Evolutionary conservation across 129 eudicot species (phyloP).

Genomic region (Tagetes patula): DNA sequence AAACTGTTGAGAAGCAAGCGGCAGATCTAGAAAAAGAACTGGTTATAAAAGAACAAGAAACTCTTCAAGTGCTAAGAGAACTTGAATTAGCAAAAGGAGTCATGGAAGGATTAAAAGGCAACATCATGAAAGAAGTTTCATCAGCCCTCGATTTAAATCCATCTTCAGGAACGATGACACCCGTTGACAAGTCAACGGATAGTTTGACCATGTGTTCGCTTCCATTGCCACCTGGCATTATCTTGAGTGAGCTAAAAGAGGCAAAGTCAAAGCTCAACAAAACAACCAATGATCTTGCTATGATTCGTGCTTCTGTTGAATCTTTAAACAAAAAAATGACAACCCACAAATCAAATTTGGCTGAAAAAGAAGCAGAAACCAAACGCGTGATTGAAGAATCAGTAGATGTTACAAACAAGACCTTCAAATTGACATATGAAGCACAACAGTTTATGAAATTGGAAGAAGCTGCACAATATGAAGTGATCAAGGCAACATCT

Average conservation of each 20-base stretch:
- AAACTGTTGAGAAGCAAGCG: slow-evolving; percentile 66
- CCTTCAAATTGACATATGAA: slow-evolving; percentile 46
- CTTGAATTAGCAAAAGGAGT: slow-evolving; percentile 58
- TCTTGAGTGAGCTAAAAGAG: slow-evolving; percentile 58
- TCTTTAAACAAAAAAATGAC: slow-evolving; percentile 57
- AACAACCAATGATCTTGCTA: slow-evolving; percentile 61
- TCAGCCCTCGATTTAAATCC: slow-evolving; percentile 27
- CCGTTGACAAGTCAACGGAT: slow-evolving; percentile 28
- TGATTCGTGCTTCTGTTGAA: slow-evolving; percentile 62
- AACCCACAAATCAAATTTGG: slow-evolving; percentile 32
- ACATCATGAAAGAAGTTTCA: slow-evolving; percentile 50
- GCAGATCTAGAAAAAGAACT: slow-evolving; percentile 60
- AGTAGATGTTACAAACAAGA: slow-evolving; percentile 29
- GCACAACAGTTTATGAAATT: slow-evolving; percentile 64
- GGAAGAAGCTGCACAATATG: slow-evolving; percentile 77
- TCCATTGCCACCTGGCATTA: slow-evolving; percentile 50
- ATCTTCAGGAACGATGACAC: slow-evolving; percentile 27
- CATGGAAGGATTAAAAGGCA: slow-evolving; percentile 64
- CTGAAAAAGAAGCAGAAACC: slow-evolving; percentile 27
- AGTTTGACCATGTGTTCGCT: slow-evolving; percentile 38
- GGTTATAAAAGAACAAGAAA: slow-evolving; percentile 64
- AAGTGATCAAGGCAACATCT: slow-evolving; percentile 72
- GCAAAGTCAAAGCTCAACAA: slow-evolving; percentile 57
- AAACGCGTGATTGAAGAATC: slow-evolving; percentile 38
- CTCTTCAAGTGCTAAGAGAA: slow-evolving; percentile 61